phyloP scores from a whole-genome alignment of 208 protist species.

The Crithidia brevicula region DNA sequence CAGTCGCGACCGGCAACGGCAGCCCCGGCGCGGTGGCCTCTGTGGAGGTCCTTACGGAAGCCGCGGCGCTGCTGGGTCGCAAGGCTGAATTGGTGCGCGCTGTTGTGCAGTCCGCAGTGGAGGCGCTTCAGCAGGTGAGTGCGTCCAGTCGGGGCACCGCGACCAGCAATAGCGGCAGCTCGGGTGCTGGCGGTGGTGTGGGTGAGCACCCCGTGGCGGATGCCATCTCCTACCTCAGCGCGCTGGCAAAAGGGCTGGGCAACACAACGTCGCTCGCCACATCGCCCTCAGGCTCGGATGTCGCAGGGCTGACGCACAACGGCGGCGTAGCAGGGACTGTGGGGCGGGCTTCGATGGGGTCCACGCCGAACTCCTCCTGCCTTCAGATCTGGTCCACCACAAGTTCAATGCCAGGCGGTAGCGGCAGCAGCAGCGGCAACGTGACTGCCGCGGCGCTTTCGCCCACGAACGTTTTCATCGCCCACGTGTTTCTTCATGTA shows the following conservation, averaged over 20 bases:
- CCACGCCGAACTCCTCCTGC: constrained; percentile 8
- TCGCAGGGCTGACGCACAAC: too few species aligned
- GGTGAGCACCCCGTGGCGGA: constrained; percentile 45
- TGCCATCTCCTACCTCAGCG: constrained; percentile 56
- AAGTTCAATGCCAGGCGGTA: background rate
- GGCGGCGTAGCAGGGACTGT: constrained; percentile 2
- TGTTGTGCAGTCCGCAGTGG: constrained; percentile 25
- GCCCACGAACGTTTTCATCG: constrained; percentile 14
- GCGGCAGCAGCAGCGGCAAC: constrained; percentile 1
- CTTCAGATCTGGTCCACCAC: background rate
- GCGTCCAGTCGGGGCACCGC: constrained; percentile 7
- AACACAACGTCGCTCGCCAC: too few species aligned
- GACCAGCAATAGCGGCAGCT: background rate
- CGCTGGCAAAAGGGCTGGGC: constrained; percentile 50
- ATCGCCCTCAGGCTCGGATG: too few species aligned
- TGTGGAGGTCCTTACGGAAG: constrained; percentile 18
- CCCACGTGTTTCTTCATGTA: constrained; percentile 46
- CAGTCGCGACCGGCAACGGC: constrained; percentile 1
- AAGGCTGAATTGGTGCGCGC: constrained; percentile 28
- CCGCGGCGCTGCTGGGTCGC: constrained; percentile 26
- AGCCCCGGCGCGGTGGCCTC: background rate
- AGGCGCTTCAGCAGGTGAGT: constrained; percentile 21
- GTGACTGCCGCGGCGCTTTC: background rate
- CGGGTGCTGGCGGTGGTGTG: background rate
- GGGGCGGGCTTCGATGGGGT: background rate